Conservation (phyloP, 441 rosid genomes). For the Populus hybrid region DNA sequence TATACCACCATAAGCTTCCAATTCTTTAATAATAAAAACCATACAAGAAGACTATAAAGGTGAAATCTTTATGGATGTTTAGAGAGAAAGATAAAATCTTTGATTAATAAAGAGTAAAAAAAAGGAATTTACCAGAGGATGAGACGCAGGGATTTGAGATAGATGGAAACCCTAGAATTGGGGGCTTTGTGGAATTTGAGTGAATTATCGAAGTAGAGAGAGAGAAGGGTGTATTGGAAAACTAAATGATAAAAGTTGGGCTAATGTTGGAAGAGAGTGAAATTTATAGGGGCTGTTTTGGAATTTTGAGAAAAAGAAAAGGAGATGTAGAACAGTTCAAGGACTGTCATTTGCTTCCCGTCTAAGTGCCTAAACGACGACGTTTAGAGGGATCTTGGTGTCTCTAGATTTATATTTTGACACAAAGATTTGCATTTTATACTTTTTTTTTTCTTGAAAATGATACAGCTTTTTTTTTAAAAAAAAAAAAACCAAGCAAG, state of each 20-base stretch:
- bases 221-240: slow-evolving; percentile 12
- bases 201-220: slow-evolving; percentile 5
- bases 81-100: background rate
- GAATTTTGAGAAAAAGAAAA: slow-evolving; percentile 1
- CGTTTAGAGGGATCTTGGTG: background rate
- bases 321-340: background rate
- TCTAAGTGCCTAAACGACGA: background rate
- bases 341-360: no score
- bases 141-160: slow-evolving; percentile 12
- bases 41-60: background rate
- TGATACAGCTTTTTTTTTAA: background rate
- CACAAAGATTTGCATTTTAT: background rate
- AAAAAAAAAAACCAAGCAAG: background rate
- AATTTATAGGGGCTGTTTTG: slow-evolving; percentile 21
- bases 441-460: background rate
- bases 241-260: slow-evolving; percentile 12
- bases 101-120: background rate
- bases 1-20: background rate
- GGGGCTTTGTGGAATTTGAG: slow-evolving; percentile 30
- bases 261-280: background rate
- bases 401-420: background rate
- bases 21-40: no score
- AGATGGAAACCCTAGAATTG: slow-evolving; percentile 37
- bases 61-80: no score
- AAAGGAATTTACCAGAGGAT: background rate